These are phyloP conservation scores for Lactifluus volemus DNA, from an alignment of 768 basidiomycete species.

Conservation along the genomic window DNA sequence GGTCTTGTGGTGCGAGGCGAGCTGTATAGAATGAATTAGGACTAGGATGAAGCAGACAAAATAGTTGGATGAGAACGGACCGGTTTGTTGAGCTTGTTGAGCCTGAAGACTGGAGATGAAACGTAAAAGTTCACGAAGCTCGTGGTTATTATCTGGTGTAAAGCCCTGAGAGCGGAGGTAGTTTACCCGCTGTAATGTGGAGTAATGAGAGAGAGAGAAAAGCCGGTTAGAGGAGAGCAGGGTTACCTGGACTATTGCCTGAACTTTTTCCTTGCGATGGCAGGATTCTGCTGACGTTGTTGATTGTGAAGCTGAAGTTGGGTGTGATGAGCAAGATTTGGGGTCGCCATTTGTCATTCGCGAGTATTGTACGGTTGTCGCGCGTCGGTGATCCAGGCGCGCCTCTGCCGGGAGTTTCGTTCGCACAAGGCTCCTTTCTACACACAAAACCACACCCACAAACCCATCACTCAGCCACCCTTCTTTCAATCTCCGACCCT, in stretches of 20 bases:
- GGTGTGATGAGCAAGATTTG: slow-evolving; percentile 22
- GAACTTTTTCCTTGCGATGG: slow-evolving; percentile 21
- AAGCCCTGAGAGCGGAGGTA: slow-evolving; percentile 35
- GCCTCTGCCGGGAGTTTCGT: slow-evolving; percentile 16
- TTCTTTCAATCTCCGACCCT: background rate
- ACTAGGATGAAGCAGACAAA: background rate
- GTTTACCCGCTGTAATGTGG: slow-evolving; percentile 33
- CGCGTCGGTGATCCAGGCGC: slow-evolving; percentile 27
- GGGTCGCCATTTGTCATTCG: slow-evolving; percentile 23
- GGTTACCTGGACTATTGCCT: slow-evolving; percentile 24
- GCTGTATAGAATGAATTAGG: background rate
- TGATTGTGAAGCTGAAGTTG: slow-evolving; percentile 17
- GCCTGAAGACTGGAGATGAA: slow-evolving; percentile 33
- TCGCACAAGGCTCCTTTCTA: background rate
- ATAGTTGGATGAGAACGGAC: background rate
- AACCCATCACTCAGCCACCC: slow-evolving; percentile 6
- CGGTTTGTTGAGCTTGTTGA: slow-evolving; percentile 29
- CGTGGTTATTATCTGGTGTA: slow-evolving; percentile 37
- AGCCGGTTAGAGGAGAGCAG: background rate
- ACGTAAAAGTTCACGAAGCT: slow-evolving; percentile 35
- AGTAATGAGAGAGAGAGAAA: background rate
- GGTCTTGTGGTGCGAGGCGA: slow-evolving; percentile 17
- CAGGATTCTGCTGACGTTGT: slow-evolving; percentile 15
- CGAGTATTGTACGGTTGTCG: background rate
- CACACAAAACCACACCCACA: background rate